Base-by-base conservation (phyloP, 163 green algal genomes). In the Scenedesmus sp. region DNA sequence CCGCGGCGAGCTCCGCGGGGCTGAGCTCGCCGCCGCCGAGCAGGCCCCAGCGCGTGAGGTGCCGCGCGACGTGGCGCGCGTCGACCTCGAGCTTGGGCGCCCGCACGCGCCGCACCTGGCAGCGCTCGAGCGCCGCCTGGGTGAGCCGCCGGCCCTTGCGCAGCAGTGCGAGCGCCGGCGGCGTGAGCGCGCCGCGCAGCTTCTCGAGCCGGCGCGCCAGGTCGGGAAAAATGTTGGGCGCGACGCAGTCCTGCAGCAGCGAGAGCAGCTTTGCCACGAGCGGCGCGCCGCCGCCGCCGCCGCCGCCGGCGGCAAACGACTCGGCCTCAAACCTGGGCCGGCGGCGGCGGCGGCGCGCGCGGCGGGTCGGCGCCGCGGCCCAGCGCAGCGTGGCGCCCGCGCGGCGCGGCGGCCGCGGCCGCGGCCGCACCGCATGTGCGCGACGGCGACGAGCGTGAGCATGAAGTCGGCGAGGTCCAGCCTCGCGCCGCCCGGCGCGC, bases 381-480 rank as follows among this genome's bases (percentile, higher is more conserved):
- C n/a, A n/a, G n/a, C n/a, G n/a, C n/a, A n/a, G n/a, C n/a, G n/a
- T n/a, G n/a, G n/a, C n/a, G n/a, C n/a, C n/a, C n/a, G n/a, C n/a
- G n/a, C n/a, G n/a, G n/a, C n/a, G n/a, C n/a, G n/a, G n/a, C n/a
- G n/a, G n/a, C n/a, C n/a, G n/a, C n/a, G n/a, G n/a, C n/a, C n/a
- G n/a, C n/a, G 39, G 60, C 15, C 50, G 2, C 57, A 88, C 85
- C 87, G 77, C 42, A 85, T 47, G 24, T 87, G 57, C 20, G 89
- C 80, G 22, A 91, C 74, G 29, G 90, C 84, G 44, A 92, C 75
- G 4, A 93, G 63, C 14, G 80, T 86, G 34, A 93, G 69, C 60
- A 93, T 76, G 77, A 94, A 93, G 77, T 93, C 90, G n/a, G 87
- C 78, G 53, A 94, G 63, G 60, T 90, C 85, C 47, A 93, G 87